Percentiles rank a stretch among this genome's conserved stretches.
Conservation (phyloP, 345 rosid species). For the Linum lewisii region DNA sequence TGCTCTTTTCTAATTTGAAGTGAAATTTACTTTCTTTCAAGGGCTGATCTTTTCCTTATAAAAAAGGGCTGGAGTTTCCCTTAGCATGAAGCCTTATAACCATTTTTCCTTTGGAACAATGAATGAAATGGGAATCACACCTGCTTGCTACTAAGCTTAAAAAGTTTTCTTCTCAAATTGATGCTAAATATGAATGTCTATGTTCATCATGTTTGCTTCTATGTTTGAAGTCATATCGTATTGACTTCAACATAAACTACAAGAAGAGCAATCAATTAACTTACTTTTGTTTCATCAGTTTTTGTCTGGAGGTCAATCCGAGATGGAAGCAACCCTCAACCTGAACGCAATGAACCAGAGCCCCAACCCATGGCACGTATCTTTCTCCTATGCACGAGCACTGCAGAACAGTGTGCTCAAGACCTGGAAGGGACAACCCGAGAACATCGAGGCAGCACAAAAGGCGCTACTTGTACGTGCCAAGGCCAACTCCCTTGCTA, state of each 20-base stretch:
- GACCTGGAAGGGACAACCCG: constrained; percentile 91
- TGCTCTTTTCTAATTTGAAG: constrained; percentile 2
- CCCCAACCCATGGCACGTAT: constrained; percentile 99
- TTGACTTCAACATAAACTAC: neutral
- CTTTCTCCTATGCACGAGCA: constrained; percentile 97
- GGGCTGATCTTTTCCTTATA: neutral
- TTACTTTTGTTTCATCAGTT: constrained; percentile 36
- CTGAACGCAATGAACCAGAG: constrained; percentile 92
- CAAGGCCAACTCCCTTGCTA: constrained; percentile 90
- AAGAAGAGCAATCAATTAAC: neutral
- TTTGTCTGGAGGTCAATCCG: constrained; percentile 97
- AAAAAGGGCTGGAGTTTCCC: neutral
- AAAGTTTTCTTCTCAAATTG: neutral
- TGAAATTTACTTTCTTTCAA: neutral
- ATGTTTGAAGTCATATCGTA: neutral
- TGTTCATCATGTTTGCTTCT: neutral
- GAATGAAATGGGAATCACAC: neutral
- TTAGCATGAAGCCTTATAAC: neutral
- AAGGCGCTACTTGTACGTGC: constrained; percentile 87
- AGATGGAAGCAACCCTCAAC: constrained; percentile 88
- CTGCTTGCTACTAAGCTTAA: neutral
- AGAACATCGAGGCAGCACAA: constrained; percentile 70
- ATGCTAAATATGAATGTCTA: neutral
- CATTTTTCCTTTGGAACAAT: neutral
- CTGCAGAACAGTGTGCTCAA: constrained; percentile 88